Base-by-base conservation (phyloP, 305 asterid genomes). In the Lippia alba region DNA sequence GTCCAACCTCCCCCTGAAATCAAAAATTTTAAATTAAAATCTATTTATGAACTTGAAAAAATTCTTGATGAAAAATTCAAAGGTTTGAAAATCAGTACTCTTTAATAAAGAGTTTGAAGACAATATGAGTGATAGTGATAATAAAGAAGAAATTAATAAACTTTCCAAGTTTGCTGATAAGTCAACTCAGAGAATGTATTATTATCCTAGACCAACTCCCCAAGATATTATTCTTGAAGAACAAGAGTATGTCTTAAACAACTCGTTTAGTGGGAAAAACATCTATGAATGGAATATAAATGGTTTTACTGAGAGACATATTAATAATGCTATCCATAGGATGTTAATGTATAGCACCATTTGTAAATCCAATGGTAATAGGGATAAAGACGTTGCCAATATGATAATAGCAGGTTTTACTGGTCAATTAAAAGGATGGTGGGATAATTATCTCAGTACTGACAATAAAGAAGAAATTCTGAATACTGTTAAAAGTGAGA, bases 291-390 rank as follows among this genome's bases (percentile, higher is more conserved):
- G 63, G 8, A 57, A 32, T 30, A 24, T 57, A 1, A 44, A 57
- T 57, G 44, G 63, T 12, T 57, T 24, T 30, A 14, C 17, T 0
- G 56, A 56, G 12, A 56, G 16, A 20, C 39, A 56, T 6, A 56
- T 20, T 2, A 11, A 24, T 56, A 56, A 56, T 56, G 39, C 30
- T 20, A 16, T 32, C 0, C 62, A 56, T 56, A 24, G 62, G 6
- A 56, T 56, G 62, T 16, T 56, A 3, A 56, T 56, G 62, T 56
- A 56, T 56, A n/a, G 32, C 8, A 32, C 62, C 10, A 56, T 56
- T 0, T 20, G 62, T 12, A 56, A 56, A 11, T 20, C 10, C 8
- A 41, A 41, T 41, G 48, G 48, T 41, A 41, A 41, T 41, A 3
- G 1, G 5, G 48, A 41, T 41, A 41, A 41, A 41, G 48, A 1